Conservation (phyloP, 1,284 basidiomycete genomes). For the Amylostereum chailletii region DNA sequence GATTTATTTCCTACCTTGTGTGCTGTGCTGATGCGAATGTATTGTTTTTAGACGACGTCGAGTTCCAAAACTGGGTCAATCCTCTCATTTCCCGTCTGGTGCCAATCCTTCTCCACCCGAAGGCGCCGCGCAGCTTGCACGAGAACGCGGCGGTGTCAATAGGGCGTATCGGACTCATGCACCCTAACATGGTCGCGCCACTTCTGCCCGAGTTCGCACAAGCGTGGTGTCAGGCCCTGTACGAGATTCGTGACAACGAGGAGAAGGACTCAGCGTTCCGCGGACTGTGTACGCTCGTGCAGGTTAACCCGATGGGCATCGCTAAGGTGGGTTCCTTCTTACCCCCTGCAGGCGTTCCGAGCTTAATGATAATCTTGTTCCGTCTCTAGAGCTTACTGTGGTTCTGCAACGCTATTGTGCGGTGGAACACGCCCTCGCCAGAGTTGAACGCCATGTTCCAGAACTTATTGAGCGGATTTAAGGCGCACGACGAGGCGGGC, state of each 20-base stretch:
- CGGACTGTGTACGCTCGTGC: conserved; percentile 93
- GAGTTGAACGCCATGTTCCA: conserved; percentile 91
- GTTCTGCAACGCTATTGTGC: conserved; percentile 96
- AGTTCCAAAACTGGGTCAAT: conserved; percentile 85
- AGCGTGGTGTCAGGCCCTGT: conserved; percentile 94
- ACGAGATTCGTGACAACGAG: conserved; percentile 99
- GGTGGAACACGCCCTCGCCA: conserved; percentile 84
- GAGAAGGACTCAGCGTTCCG: conserved; percentile 99
- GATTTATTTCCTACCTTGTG: conserved; percentile 1
- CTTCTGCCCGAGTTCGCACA: conserved; percentile 88
- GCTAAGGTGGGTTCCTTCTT: too few relatives aligned
- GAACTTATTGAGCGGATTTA: conserved; percentile 75
- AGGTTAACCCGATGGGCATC: conserved; percentile 87
- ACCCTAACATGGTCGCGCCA: conserved; percentile 83
- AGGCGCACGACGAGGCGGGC: conserved; percentile 70
- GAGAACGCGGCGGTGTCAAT: conserved; percentile 99
- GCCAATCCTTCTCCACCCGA: conserved; percentile 86
- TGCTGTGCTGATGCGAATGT: conserved; percentile 6
- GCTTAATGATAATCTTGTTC: not conserved
- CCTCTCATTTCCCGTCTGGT: conserved; percentile 84
- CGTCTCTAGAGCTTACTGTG: conserved; percentile 71
- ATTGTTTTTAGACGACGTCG: conserved; percentile 50
- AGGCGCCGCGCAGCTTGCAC: conserved; percentile 88
- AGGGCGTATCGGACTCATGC: conserved; percentile 90
- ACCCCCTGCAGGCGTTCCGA: too few relatives aligned